Base-by-base conservation (phyloP, 345 rosid species). In the Melaleuca quinquenervia region DNA sequence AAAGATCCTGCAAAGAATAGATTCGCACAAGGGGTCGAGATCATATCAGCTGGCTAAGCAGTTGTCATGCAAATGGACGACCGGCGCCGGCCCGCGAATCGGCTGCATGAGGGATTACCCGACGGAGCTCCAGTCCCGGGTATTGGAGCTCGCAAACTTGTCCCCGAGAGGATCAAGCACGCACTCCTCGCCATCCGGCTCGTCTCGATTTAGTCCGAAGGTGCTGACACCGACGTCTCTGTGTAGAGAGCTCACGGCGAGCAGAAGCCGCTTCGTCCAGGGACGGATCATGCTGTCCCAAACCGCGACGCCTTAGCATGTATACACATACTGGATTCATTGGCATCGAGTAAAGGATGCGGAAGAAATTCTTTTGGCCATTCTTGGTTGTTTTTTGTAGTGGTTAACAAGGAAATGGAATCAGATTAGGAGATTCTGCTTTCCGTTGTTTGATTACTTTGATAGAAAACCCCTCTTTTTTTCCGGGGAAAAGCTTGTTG, bases 61-160 rank as follows among this genome's bases (percentile, higher is more conserved):
- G 49, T 85, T 97, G 82, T 92, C 92, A n/a, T 92, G 93, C 6
- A 94, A 87, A 89, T 97, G 99, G 99, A 93, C 94, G 2, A 96
- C 98, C 0, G 98, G 99, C 14, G 99, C 95, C 5, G 99, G 99
- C 8, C 98, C 99, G 5, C 88, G 99, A 60, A 97, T 97, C 53
- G 95, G 99, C 52, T 95, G 98, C 90, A 94, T 97, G 98, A 94
- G 96, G 89, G 99, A 97, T 82, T 97, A 96, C 84, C 99, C 98
- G 16, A 82, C 93, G 9, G 98, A 97, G 89, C 96, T 97, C 84
- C 98, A 93, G 49, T 89, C 90, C 70, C 86, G 87, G 86, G 95
- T 94, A 85, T 88, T 97, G 70, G 98, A 97, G 91, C 91, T 90
- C 50, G 94, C 94, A 52, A 86, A 93, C 41, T 88, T 96, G 93